Evolutionary conservation across 768 basidiomycete species (phyloP), one percentile per base, ranked within the genome.

Genomic region (Trametes cingulata): DNA sequence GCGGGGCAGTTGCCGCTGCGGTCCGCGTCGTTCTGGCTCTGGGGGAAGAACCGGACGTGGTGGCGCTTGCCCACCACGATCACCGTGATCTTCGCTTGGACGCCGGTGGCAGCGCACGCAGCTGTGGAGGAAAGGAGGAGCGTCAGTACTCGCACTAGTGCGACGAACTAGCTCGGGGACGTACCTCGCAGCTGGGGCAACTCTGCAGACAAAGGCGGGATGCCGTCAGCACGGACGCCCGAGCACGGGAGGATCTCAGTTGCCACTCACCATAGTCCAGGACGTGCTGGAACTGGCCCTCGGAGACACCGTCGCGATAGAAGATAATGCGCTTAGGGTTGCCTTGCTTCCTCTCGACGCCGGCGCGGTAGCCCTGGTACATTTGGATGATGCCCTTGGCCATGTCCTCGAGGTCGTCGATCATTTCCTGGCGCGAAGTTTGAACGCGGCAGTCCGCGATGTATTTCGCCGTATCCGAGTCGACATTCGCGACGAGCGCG

Each of bases 21-120:
- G 64, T 93, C 91, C 0, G 76, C 82, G 9, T 87, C 81, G 7
- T 65, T 62, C 0, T 56, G 54, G 6, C 69, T 68, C 37, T 57
- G 66, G 0, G 85, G 85, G 76, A 88, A 87, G 72, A 87, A 81
- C 68, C 84, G 77, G 50, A 86, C 79, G 53, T 87, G 87, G 68
- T 89, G 87, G 3, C 87, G 80, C 69, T 93, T 94, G 15, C 89
- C 91, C 7, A 93, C 91, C 24, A 93, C 78, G 51, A 93, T 81
- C 22, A 93, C 75, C 0, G 92, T 93, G 29, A 93, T 88, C 52
- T 81, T 84, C 0, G 84, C 83, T 1, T 77, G 76, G 27, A 91
- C 86, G 7, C 76, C 76, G 0, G 88, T 65, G 5, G 83, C 80
- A 0, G 54, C 60, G 62, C 89, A 93, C 3, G 91, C 91, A 53